Evolutionary conservation across 768 basidiomycete species (phyloP), one percentile per base, ranked within the genome.

Genomic region (Termitomyces sp.): DNA sequence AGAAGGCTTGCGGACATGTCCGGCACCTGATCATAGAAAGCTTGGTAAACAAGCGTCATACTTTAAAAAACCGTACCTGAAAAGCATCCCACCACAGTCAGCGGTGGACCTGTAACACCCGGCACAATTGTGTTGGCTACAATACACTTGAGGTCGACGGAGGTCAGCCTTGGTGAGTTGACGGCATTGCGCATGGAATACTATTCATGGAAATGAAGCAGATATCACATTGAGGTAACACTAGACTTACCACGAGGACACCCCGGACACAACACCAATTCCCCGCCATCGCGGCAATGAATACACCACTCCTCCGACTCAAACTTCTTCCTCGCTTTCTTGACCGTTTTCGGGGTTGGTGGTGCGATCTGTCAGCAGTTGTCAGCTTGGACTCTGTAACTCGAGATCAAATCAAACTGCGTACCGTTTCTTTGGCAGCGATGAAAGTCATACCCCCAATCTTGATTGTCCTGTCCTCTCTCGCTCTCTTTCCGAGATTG

Each of bases 291-390:
- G 35, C 80, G 74, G 67, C 85, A 87, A 58, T 77, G 70, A 38
- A 81, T 77, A 67, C 85, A 87, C 71, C 75, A 84, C 60, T 87
- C 84, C 66, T 86, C 82, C 32, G 73, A 79, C 3, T 81, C 83
- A 56, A 75, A 79, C 66, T 73, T 72, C 26, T 55, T 61, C 67
- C 58, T 71, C 41, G 66, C 64, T n/a, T 67, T 66, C 62, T 79
- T 78, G 43, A 49, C 61, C 4, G 9, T 63, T 50, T 61, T 66
- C 55, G 56, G 43, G 12, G 28, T 56, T 56, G 36, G 59, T 47
- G 36, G 61, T 53, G 43, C 63, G 28, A 67, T 66, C 51, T 61
- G 28, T 23, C 48, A 58, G n/a, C 26, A 9, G 61, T 62, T 30
- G 16, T 62, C 43, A 55, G 54, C 57, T 32, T 20, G 50, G 16